Base-by-base conservation (phyloP, 2,329 filamentous ascomycete species). In the Pestalotiopsis sp. region DNA sequence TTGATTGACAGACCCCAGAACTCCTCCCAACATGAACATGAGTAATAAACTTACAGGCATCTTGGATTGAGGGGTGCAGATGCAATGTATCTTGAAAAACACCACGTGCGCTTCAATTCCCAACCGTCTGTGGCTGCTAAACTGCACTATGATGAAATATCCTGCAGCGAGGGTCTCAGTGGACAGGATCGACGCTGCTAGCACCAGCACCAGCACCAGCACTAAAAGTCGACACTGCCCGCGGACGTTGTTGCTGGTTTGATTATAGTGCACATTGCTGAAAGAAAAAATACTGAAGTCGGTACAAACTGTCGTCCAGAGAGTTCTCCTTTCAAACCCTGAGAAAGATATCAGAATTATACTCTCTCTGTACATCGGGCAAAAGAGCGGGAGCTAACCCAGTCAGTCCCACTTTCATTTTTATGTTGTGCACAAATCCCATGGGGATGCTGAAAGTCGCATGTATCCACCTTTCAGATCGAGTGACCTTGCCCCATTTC, bases 111-210 rank as follows among this genome's bases (percentile, higher is more conserved):
- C 27, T 39, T 14, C 27, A 9, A 62, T 36, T 36, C 31, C 17
- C 27, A 39, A 6, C n/a, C n/a, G 31, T 5, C 38, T 41, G n/a
- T 61, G 36, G 59, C 31, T 62, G 59, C 59, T 36, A 36, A 14
- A 23, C 63, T 66, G 63, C 63, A 66, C 49, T n/a, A 66, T 66
- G 63, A 66, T 66, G 63, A 58, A 66, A 66, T 56, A 6, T 23
- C 20, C 25, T 66, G 61, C 49, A 45, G 52, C 63, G 20, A 66
- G 63, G 63, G 63, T 66, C 63, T 57, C 39, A 14, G 36, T 17
- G 25, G 39, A 13, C 41, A n/a, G 23, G 49, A 49, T 39, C 20
- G 25, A 27, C 49, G 61, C 39, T 36, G 13, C 31, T 20, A 39
- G 23, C 14, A 23, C 49, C n/a, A 38, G 25, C 20, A 62, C 11